A percentile compares a stretch with the other conserved stretches of the same genome.
Evolutionary conservation across 1,139 yeast genomes (phyloP).

Genomic region (Lipomyces yarrowii): DNA sequence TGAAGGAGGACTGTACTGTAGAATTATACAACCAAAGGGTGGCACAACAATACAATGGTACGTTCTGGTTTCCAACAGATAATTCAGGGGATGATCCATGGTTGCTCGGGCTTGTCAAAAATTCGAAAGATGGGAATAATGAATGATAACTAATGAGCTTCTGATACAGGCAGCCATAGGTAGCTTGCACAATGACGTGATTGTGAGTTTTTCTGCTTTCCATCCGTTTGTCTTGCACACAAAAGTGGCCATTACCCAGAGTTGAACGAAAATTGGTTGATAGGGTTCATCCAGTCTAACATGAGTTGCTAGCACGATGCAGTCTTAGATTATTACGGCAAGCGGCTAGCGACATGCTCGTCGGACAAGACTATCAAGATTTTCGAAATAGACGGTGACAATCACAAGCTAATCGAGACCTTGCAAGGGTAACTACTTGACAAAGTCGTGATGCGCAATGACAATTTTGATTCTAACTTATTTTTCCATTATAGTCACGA

Average conservation of each 20-base stretch:
- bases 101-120: neutral
- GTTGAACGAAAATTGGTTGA: neutral
- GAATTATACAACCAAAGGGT: neutral
- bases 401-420: conserved; percentile 76
- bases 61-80: neutral
- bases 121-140: neutral
- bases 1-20: neutral
- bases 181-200: conserved; percentile 61
- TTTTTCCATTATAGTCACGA: conserved; percentile 57
- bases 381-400: conserved; percentile 56
- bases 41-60: neutral
- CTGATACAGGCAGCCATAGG: conserved; percentile 10
- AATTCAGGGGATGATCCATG: neutral
- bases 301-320: conserved; percentile 69
- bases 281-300: neutral
- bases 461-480: neutral
- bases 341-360: conserved; percentile 86
- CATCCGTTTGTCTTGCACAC: neutral
- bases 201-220: conserved; percentile 43
- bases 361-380: conserved; percentile 91
- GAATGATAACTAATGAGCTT: neutral
- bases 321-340: conserved; percentile 82
- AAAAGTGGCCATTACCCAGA: neutral
- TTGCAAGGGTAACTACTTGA: conserved; percentile 54
- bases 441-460: neutral